phyloP scores from a whole-genome alignment of 2,329 filamentous ascomycete species.

The Hymenoscyphus fructigenus region DNA sequence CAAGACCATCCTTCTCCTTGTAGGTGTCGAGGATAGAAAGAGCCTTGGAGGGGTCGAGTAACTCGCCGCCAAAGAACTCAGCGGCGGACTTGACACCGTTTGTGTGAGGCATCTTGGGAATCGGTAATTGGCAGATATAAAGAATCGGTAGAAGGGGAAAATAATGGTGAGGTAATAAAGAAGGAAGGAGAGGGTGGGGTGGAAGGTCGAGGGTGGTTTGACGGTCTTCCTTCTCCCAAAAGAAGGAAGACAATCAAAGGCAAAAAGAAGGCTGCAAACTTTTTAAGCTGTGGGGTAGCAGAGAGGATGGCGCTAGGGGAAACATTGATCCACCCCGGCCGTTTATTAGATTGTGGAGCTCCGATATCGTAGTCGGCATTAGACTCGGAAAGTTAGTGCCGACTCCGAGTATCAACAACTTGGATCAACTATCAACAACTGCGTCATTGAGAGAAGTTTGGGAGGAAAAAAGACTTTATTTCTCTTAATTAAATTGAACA shows the following conservation, averaged over 20 bases:
- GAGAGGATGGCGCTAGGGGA: slow-evolving; percentile 7
- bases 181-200: slow-evolving; percentile 44
- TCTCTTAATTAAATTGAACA: background rate
- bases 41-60: slow-evolving; percentile 73
- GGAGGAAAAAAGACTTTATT: background rate
- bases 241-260: slow-evolving; percentile 35
- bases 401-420: background rate
- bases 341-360: background rate
- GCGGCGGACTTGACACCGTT: slow-evolving; percentile 61
- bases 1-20: slow-evolving; percentile 77
- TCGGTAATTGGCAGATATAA: background rate
- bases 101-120: slow-evolving; percentile 65
- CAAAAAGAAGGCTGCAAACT: slow-evolving; percentile 19
- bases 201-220: slow-evolving; percentile 54
- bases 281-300: slow-evolving; percentile 12
- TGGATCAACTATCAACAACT: background rate
- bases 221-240: slow-evolving; percentile 50
- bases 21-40: slow-evolving; percentile 82
- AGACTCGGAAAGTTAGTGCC: background rate
- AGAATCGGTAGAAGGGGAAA: slow-evolving; percentile 29
- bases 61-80: slow-evolving; percentile 49
- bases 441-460: background rate
- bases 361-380: background rate
- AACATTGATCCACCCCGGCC: slow-evolving; percentile 7
- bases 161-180: slow-evolving; percentile 36